Evolutionary conservation across 495 filamentous ascomycete genomes (phyloP).

Genomic region (Lepidopterella palustris): DNA sequence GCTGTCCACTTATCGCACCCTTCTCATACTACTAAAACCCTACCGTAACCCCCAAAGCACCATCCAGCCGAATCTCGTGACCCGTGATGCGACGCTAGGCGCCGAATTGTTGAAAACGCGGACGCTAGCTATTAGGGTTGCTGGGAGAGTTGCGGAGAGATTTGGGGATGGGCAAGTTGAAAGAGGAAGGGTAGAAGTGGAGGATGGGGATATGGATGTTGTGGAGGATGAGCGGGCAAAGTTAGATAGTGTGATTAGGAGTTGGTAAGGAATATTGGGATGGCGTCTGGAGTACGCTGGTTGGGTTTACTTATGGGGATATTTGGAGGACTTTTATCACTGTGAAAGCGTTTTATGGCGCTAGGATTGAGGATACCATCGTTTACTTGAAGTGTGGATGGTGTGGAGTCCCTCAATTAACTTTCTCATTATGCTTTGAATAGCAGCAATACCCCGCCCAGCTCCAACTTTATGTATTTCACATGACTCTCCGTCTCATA

Average conservation of each 20-base stretch:
- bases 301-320: no score
- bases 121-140: conserved; percentile 64
- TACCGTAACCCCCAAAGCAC: conserved; percentile 50
- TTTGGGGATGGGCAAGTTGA: conserved; percentile 34
- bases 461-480: no score
- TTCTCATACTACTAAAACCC: conserved; percentile 53
- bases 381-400: no score
- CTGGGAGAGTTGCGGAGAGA: conserved; percentile 48
- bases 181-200: conserved; percentile 9
- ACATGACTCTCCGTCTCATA: no score
- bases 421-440: no score
- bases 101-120: conserved; percentile 70
- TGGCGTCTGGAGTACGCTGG: no score
- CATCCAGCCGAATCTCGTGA: conserved; percentile 74
- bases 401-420: no score
- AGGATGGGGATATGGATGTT: conserved; percentile 30
- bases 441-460: no score
- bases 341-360: no score
- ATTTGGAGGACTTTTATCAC: no score
- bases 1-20: conserved; percentile 50
- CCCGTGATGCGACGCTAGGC: conserved; percentile 64
- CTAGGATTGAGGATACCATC: no score
- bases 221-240: conserved; percentile 39
- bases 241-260: conserved; percentile 13
- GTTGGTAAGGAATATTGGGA: conserved; percentile 12